Evolutionary conservation across 176 grass and related monocot species (phyloP).

Genomic region (Carex scoparia): DNA sequence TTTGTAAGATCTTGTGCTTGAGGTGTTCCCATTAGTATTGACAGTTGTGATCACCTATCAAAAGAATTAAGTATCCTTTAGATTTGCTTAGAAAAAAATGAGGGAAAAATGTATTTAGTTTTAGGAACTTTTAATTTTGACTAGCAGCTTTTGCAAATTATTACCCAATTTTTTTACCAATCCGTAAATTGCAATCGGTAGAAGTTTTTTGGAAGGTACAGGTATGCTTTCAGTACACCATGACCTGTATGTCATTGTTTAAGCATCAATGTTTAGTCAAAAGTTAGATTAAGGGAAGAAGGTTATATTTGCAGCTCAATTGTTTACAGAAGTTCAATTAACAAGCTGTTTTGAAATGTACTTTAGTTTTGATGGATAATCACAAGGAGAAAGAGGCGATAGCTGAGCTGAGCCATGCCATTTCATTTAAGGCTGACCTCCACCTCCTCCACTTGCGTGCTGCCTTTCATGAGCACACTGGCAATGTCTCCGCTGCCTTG

Average conservation of each 20-base stretch:
- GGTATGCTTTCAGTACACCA: background rate
- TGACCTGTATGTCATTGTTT: background rate
- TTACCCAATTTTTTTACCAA: background rate
- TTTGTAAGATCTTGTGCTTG: background rate
- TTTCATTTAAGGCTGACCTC: conserved; percentile 90
- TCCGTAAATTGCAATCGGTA: background rate
- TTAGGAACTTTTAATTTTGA: background rate
- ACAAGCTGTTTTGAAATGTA: background rate
- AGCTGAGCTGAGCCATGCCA: conserved; percentile 72
- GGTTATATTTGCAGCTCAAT: background rate
- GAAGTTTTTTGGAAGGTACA: background rate
- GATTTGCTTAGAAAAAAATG: background rate
- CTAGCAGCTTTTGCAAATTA: background rate
- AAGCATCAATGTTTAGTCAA: background rate
- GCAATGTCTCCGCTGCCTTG: conserved; percentile 69
- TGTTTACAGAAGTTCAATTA: background rate
- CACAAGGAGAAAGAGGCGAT: conserved; percentile 98
- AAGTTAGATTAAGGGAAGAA: background rate
- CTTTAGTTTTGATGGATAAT: conserved; percentile 92
- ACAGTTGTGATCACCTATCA: conserved; percentile 1
- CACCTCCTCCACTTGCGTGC: conserved; percentile 91
- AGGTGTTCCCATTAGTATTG: background rate
- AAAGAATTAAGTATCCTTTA: background rate
- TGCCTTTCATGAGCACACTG: conserved; percentile 84
- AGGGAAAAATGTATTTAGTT: background rate